Conservation (phyloP, 148 eudicot genomes). For the Rhododendron williamsianum region DNA sequence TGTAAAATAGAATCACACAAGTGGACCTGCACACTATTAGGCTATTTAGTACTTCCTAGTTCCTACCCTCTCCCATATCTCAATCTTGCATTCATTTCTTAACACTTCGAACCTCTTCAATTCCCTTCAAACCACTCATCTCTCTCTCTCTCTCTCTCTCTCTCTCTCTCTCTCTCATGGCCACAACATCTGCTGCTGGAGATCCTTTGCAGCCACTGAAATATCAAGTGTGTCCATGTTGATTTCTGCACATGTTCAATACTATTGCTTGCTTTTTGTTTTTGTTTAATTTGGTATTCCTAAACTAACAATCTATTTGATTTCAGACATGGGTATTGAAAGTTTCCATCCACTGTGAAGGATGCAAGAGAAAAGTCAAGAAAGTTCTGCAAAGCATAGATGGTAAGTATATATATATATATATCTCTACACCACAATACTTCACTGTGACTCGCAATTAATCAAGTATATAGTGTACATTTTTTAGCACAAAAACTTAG, state of each 20-base stretch:
- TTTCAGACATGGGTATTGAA: constrained; percentile 67
- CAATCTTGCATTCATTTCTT: constrained; percentile 10
- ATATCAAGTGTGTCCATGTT: constrained; percentile 16
- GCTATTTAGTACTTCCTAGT: not conserved
- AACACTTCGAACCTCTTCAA: not conserved
- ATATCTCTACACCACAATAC: not conserved
- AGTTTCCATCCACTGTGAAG: constrained; percentile 79
- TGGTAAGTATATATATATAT: constrained; percentile 30
- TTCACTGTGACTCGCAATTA: not conserved
- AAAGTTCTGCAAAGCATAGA: constrained; percentile 63
- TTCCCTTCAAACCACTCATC: not conserved
- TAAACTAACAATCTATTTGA: not conserved
- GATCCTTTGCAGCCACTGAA: constrained; percentile 17
- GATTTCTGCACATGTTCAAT: not conserved
- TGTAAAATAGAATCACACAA: not conserved
- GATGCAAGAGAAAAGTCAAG: constrained; percentile 76
- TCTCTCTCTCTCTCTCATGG: constrained; percentile 14
- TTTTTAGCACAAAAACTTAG: too few relatives aligned
- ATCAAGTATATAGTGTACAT: not conserved
- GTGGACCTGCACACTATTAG: not conserved
- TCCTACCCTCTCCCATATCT: not conserved
- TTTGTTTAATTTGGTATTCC: not conserved
- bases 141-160: constrained; percentile 3
- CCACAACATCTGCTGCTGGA: constrained; percentile 9
- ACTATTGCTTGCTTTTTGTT: not conserved